A percentile compares a stretch with the other conserved stretches of the same genome.
Conservation (phyloP, 2,329 filamentous ascomycete genomes). For the Myriosclerotinia scirpicola region DNA sequence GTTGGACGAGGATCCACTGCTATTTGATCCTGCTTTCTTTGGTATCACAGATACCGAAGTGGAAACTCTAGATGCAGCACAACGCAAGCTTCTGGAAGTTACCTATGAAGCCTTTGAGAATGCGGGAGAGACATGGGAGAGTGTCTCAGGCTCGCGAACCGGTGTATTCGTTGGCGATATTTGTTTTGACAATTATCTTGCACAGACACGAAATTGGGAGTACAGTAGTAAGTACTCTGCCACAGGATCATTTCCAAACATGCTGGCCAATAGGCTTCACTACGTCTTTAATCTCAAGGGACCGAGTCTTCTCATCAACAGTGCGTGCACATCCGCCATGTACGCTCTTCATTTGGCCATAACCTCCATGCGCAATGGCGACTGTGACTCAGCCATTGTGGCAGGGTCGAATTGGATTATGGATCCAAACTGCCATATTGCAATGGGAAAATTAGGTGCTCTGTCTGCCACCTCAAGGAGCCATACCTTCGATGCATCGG, state of each 20-base stretch:
- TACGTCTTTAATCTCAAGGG: conserved; percentile 40
- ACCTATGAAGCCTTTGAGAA: conserved; percentile 39
- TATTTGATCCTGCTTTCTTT: conserved; percentile 34
- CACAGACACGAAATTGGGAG: conserved; percentile 28
- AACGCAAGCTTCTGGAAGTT: conserved; percentile 50
- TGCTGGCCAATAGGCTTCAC: conserved; percentile 38
- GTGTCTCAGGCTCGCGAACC: conserved; percentile 31
- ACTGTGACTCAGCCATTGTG: background rate
- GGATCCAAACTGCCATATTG: conserved; percentile 8
- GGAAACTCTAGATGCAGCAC: conserved; percentile 47
- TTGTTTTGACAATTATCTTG: conserved; percentile 27
- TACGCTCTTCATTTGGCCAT: conserved; percentile 47
- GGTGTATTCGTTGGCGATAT: conserved; percentile 33
- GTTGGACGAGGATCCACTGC: background rate
- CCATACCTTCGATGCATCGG: conserved; percentile 57
- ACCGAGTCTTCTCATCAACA: conserved; percentile 36
- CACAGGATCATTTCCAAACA: conserved; percentile 24
- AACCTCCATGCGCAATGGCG: conserved; percentile 43
- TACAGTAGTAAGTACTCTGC: conserved; percentile 37
- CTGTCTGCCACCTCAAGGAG: conserved; percentile 48
- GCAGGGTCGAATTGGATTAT: background rate
- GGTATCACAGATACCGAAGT: conserved; percentile 27
- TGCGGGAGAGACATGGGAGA: conserved; percentile 23
- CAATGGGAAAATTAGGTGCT: conserved; percentile 20
- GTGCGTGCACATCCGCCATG: conserved; percentile 57